These are phyloP conservation scores for Saksenaea oblongispora DNA, from an alignment of 371 early-diverging fungal genomes.

Conservation along the genomic window DNA sequence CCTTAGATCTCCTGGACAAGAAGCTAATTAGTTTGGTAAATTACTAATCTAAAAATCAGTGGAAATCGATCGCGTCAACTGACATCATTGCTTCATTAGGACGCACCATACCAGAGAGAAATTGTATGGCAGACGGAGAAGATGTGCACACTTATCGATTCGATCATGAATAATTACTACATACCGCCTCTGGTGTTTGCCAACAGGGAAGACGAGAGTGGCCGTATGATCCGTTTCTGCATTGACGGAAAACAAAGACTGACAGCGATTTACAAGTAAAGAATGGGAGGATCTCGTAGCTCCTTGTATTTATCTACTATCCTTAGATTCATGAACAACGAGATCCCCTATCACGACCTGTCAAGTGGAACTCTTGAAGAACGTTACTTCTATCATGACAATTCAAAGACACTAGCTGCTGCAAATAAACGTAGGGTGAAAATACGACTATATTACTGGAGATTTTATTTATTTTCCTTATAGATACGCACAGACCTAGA, in stretches of 20 bases:
- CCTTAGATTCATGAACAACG: conserved; percentile 39
- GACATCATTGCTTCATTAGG: conserved; percentile 14
- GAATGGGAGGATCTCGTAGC: background rate
- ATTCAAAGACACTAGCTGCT: background rate
- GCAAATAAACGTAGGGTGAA: background rate
- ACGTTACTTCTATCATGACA: conserved; percentile 14
- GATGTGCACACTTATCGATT: conserved; percentile 39
- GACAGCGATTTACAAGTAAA: conserved; percentile 31
- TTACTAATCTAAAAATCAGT: background rate
- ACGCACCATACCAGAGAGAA: conserved; percentile 43
- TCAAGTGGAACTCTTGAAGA: conserved; percentile 5
- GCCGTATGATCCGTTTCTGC: conserved; percentile 17
- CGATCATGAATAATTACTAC: conserved; percentile 36
- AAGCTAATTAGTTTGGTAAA: background rate
- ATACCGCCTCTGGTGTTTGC: conserved; percentile 40
- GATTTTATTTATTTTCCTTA: background rate
- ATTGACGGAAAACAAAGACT: conserved; percentile 47
- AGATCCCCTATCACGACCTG: conserved; percentile 29
- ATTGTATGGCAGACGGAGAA: conserved; percentile 30
- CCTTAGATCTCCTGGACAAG: background rate
- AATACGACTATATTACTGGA: background rate
- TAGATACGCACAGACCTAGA: background rate
- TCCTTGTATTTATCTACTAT: background rate
- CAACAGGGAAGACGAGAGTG: conserved; percentile 6
- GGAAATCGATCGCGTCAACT: background rate